A percentile compares a stretch with the other conserved stretches of the same genome.
Evolutionary conservation across 495 filamentous ascomycete genomes (phyloP).

Genomic region (Neurospora pannonica): DNA sequence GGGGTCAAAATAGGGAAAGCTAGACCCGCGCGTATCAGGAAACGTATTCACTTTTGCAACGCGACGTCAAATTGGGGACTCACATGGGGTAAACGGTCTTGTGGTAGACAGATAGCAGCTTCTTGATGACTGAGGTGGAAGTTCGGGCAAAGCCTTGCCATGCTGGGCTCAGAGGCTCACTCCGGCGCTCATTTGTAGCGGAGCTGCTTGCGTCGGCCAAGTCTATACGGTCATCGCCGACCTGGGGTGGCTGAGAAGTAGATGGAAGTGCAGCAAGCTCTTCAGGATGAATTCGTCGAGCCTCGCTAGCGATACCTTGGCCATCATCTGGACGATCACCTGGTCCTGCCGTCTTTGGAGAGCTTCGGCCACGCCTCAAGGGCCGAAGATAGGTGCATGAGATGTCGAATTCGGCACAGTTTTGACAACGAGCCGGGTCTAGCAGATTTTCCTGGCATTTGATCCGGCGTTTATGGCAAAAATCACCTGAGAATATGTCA

Average conservation of each 20-base stretch:
- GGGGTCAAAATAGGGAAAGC: slow-evolving; percentile 41
- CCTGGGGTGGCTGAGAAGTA: neutral
- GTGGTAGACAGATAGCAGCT: slow-evolving; percentile 34
- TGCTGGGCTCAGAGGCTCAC: slow-evolving; percentile 6
- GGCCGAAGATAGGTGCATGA: slow-evolving; percentile 9
- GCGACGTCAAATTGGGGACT: neutral
- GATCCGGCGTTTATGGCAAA: slow-evolving; percentile 27
- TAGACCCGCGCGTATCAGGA: neutral
- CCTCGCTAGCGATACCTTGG: neutral
- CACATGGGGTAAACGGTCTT: slow-evolving; percentile 33
- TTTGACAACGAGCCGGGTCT: slow-evolving; percentile 17
- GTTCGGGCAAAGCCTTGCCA: slow-evolving; percentile 9
- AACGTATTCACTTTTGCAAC: neutral
- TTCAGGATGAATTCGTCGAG: neutral
- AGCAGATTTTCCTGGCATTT: slow-evolving; percentile 20
- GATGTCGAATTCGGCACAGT: slow-evolving; percentile 17
- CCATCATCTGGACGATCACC: neutral
- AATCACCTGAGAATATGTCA: slow-evolving; percentile 9
- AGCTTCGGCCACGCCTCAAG: slow-evolving; percentile 4
- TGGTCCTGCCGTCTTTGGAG: slow-evolving; percentile 2
- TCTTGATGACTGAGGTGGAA: slow-evolving; percentile 10
- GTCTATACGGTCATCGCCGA: neutral
- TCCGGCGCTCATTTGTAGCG: neutral
- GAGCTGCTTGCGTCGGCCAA: slow-evolving; percentile 1
- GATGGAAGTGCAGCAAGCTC: neutral